Evolutionary conservation across 371 early-diverging fungal genomes (phyloP), one percentile per base, ranked within the genome.

Genomic region (Mucor circinelloides): DNA sequence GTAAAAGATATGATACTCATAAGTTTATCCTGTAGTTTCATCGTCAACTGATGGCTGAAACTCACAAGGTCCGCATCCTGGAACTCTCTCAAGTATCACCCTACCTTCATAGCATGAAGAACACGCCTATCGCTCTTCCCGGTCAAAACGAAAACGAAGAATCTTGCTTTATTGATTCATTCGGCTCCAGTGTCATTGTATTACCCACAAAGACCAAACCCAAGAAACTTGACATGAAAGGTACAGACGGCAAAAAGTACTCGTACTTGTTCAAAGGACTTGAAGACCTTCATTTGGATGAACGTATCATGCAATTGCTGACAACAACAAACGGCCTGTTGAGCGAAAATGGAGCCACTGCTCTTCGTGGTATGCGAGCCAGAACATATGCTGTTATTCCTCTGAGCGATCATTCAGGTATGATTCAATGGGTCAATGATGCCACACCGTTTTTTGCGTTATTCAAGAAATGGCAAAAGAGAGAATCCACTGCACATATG

Each of bases 381-480:
- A 78, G 96, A 12, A 89, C 90, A 3, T 99, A 99, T 82, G 84
- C 91, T 27, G 99, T 99, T 0, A 90, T 99, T 21, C 99, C 99
- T 0, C 84, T 99, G 23, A 94, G 93, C 36, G 88, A 91, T 64
- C 89, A 91, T 44, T 91, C 90, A n/a, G 99, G 99, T 7, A 92
- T 99, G 89, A 92, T 99, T 60, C 95, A 99, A 75, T 99, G 95
- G 97, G 94, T 99, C 4, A 90, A 95, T 31, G 89, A 92, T 69
- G 91, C 97, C 1, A 84, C 85, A 0, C 92, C 94, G 28, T 65
- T 93, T 58, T 87, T 85, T 79, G 76, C 84, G 31, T 63, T 85
- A 44, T 77, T 84, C 67, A 79, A 75, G 42, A 77, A 68, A 67
- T 89, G 82, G 88, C 90, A 84, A 74, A 83, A 77, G 70, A 80